A percentile compares a stretch with the other conserved stretches of the same genome.
Conservation (phyloP, 2,329 filamentous ascomycete species). For the Xylaria arbuscula region DNA sequence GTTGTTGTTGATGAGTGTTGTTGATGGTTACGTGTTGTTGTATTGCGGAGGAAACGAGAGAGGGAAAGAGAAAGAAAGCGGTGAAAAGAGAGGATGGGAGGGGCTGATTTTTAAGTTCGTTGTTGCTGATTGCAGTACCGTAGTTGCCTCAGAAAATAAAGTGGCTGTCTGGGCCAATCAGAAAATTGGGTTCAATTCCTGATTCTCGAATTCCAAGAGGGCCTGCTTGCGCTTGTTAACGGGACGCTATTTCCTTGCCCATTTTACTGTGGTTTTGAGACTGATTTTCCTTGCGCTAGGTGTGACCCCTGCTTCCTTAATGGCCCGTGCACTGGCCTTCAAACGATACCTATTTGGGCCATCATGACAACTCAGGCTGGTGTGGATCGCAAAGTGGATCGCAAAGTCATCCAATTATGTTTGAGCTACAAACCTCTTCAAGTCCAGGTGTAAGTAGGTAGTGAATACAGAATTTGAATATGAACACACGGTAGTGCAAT, state of each 20-base stretch:
- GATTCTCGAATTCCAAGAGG: slow-evolving; percentile 38
- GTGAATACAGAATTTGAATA: too few relatives aligned
- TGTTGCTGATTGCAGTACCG: slow-evolving; percentile 48
- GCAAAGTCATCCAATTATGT: slow-evolving; percentile 8
- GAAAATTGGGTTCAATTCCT: slow-evolving; percentile 39
- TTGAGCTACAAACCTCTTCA: slow-evolving; percentile 1
- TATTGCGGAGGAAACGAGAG: slow-evolving; percentile 44
- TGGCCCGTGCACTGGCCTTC: slow-evolving; percentile 16
- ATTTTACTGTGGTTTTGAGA: slow-evolving; percentile 44
- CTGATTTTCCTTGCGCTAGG: slow-evolving; percentile 35
- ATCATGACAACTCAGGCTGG: too few relatives aligned
- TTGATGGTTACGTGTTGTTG: slow-evolving; percentile 45
- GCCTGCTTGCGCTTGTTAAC: slow-evolving; percentile 40
- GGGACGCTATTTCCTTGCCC: slow-evolving; percentile 40
- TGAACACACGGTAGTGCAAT: too few relatives aligned
- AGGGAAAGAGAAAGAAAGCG: slow-evolving; percentile 35
- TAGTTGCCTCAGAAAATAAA: slow-evolving; percentile 40
- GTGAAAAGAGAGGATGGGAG: slow-evolving; percentile 34
- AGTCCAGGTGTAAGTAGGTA: background rate
- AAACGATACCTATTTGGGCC: background rate
- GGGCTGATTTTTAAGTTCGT: slow-evolving; percentile 41
- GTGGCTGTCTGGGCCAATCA: slow-evolving; percentile 40
- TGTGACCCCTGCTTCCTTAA: slow-evolving; percentile 12
- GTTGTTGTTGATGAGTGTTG: slow-evolving; percentile 38
- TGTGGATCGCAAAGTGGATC: too few relatives aligned